Conservation (phyloP, 164 flowering plant genomes). For the Stephania cephalantha region DNA sequence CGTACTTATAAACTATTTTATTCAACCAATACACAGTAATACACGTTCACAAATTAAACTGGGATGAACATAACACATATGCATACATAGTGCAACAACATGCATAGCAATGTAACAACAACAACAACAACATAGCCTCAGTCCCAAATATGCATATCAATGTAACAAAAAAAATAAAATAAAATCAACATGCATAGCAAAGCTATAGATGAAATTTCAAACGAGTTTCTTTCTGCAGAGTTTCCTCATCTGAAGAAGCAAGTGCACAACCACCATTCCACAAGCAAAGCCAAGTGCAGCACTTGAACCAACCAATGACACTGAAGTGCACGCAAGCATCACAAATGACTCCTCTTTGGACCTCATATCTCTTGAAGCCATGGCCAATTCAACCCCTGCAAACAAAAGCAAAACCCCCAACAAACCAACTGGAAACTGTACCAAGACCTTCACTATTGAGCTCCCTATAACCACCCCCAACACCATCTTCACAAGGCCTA, state of each 20-base stretch:
- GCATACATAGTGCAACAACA: too few relatives aligned
- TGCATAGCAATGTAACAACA: too few relatives aligned
- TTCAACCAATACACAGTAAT: too few relatives aligned
- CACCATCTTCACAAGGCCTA: conserved; percentile 59
- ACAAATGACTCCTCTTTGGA: conserved; percentile 49
- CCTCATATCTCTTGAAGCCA: conserved; percentile 65
- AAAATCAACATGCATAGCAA: too few relatives aligned
- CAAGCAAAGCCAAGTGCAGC: conserved; percentile 67
- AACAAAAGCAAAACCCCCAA: conserved; percentile 78
- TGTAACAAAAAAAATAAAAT: too few relatives aligned
- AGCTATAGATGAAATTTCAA: background rate
- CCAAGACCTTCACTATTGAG: conserved; percentile 49
- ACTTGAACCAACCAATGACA: conserved; percentile 66
- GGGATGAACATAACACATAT: background rate
- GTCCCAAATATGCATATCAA: too few relatives aligned
- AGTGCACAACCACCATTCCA: conserved; percentile 44
- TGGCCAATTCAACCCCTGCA: conserved; percentile 82
- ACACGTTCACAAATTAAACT: background rate
- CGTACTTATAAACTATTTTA: too few relatives aligned
- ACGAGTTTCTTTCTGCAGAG: conserved; percentile 4
- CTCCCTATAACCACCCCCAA: conserved; percentile 64
- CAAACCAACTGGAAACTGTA: conserved; percentile 66
- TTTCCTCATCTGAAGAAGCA: conserved; percentile 40
- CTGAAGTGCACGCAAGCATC: conserved; percentile 58
- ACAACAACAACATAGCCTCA: too few relatives aligned